Conservation (phyloP, 768 basidiomycete species). For the Rhodotorula toruloides region DNA sequence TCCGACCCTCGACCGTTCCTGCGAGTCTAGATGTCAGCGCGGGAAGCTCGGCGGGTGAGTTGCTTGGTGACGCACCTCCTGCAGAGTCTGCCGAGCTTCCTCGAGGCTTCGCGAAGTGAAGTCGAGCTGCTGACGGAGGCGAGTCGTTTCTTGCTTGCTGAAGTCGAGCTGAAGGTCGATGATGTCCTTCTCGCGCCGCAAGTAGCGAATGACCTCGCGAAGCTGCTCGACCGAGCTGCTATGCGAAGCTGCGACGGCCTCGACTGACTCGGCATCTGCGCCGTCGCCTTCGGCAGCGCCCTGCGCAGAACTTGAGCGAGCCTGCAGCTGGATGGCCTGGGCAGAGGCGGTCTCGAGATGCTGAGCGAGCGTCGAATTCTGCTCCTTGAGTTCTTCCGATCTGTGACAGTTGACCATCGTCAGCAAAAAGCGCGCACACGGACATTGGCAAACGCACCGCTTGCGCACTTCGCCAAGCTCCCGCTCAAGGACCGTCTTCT, state of each 20-base stretch:
- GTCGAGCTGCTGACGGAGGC: conserved; percentile 70
- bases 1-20: conserved; percentile 78
- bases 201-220: conserved; percentile 60
- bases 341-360: conserved; percentile 78
- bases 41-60: conserved; percentile 10
- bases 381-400: conserved; percentile 65
- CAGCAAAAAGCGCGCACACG: not conserved
- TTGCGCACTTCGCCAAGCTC: conserved; percentile 67
- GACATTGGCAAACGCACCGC: conserved; percentile 53
- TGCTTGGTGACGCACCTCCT: conserved; percentile 54
- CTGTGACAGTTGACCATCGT: conserved; percentile 47
- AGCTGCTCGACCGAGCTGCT: conserved; percentile 53
- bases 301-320: conserved; percentile 35
- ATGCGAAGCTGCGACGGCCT: conserved; percentile 45
- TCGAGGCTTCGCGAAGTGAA: conserved; percentile 65
- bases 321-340: conserved; percentile 68
- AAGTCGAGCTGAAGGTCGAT: conserved; percentile 81
- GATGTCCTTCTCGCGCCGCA: conserved; percentile 87
- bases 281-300: conserved; percentile 52
- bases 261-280: conserved; percentile 31
- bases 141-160: conserved; percentile 67
- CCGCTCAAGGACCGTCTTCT: conserved; percentile 69
- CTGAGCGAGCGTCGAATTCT: conserved; percentile 71
- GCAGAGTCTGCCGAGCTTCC: conserved; percentile 63
- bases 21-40: not conserved